Percentiles rank a stretch among this genome's conserved stretches.
These are phyloP conservation scores for Globisporangium recalcitrans DNA, from an alignment of 352 stramenopile species.

Conservation along the genomic window DNA sequence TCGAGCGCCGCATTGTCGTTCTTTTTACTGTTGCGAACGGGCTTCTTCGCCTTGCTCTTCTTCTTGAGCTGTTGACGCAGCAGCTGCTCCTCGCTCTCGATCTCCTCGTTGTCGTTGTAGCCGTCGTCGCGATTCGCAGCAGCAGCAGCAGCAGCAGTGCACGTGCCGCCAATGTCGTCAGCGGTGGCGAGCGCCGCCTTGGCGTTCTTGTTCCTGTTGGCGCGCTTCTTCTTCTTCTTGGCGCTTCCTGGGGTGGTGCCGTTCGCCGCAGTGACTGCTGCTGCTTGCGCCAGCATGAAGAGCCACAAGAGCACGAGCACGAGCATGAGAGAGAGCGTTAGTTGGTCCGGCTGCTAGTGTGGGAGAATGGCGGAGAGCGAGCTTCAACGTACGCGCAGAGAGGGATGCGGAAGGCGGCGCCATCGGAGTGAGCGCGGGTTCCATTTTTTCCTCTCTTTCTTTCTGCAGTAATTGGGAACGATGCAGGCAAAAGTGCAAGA, in stretches of 20 bases:
- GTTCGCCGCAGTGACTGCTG: background rate
- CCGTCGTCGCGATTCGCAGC: too few relatives aligned
- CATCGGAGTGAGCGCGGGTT: background rate
- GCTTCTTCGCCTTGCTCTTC: slow-evolving; percentile 6
- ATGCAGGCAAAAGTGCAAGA: background rate
- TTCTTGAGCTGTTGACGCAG: slow-evolving; percentile 2
- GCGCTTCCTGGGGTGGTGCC: background rate
- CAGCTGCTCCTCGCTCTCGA: slow-evolving; percentile 14
- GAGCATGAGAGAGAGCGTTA: slow-evolving; percentile 3
- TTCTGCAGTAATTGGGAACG: background rate
- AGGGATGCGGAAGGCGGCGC: background rate
- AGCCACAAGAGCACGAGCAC: slow-evolving; percentile 15
- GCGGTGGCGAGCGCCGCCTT: background rate
- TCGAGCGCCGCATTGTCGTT: background rate
- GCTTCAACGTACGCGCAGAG: background rate
- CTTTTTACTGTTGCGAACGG: slow-evolving; percentile 5
- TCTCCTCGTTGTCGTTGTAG: slow-evolving; percentile 4
- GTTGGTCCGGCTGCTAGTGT: background rate
- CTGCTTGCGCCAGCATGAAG: background rate
- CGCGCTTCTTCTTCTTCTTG: slow-evolving; percentile 17
- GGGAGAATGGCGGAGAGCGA: background rate
- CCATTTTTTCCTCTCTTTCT: background rate
- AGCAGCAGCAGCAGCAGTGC: slow-evolving; percentile 3
- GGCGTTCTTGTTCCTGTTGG: slow-evolving; percentile 7
- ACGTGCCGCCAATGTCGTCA: background rate